These are phyloP conservation scores for Daucus carota DNA, from an alignment of 129 eudicot species.

Conservation along the genomic window DNA sequence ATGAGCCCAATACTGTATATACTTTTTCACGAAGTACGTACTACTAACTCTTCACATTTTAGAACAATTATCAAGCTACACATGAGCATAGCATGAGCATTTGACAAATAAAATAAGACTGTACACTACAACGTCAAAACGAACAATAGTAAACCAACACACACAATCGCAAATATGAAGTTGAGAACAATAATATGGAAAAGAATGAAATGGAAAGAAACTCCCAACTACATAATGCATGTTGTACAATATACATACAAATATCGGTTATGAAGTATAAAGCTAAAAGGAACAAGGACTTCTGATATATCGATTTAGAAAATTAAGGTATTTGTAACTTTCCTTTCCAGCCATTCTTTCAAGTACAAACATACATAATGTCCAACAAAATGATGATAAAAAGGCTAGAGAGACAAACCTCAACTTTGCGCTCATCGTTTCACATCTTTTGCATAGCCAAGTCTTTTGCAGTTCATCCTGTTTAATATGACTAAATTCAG, in stretches of 20 bases:
- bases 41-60: neutral
- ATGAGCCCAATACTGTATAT: neutral
- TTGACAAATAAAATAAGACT: neutral
- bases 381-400: neutral
- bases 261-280: neutral
- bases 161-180: neutral
- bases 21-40: neutral
- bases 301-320: neutral
- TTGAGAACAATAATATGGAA: neutral
- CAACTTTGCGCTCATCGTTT: constrained; percentile 94
- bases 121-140: no score
- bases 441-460: constrained; percentile 97
- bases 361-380: neutral
- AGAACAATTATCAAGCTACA: neutral
- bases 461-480: constrained; percentile 91
- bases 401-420: constrained; percentile 42
- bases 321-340: neutral
- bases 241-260: neutral
- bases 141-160: neutral
- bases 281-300: neutral
- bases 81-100: neutral
- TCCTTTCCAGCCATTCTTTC: neutral
- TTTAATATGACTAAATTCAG: constrained; percentile 11
- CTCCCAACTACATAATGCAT: neutral
- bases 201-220: neutral